These are phyloP conservation scores for Ceratocystis cacaofunesta DNA, from an alignment of 2,329 filamentous ascomycete genomes.

Conservation along the genomic window DNA sequence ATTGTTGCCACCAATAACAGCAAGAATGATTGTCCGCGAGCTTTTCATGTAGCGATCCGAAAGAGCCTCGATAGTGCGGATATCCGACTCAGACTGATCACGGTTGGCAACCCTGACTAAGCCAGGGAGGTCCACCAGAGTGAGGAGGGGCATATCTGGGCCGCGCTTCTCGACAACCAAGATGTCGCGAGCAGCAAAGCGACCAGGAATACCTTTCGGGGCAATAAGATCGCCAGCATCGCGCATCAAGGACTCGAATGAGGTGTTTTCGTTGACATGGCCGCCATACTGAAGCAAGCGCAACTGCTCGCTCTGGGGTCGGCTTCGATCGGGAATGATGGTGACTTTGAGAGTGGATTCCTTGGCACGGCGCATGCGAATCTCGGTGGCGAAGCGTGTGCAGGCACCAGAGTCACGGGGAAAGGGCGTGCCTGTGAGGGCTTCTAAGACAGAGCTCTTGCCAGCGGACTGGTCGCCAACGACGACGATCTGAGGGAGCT, in stretches of 20 bases:
- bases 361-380: constrained; percentile 36
- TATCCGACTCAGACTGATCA: constrained; percentile 38
- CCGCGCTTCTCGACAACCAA: constrained; percentile 45
- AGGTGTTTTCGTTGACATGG: constrained; percentile 29
- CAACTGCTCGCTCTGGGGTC: constrained; percentile 33
- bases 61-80: constrained; percentile 36
- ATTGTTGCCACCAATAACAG: constrained; percentile 40
- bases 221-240: constrained; percentile 37
- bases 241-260: constrained; percentile 37
- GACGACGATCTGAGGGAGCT: constrained; percentile 47
- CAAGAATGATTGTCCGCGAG: constrained; percentile 39
- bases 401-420: constrained; percentile 45
- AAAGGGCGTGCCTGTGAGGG: constrained; percentile 47
- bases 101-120: constrained; percentile 39
- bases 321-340: constrained; percentile 39
- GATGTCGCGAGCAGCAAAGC: constrained; percentile 38
- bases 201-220: constrained; percentile 34
- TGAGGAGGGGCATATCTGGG: constrained; percentile 43
- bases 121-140: constrained; percentile 47
- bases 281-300: constrained; percentile 35
- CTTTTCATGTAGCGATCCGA: constrained; percentile 42
- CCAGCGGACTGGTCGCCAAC: constrained; percentile 50
- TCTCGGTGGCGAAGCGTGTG: constrained; percentile 46
- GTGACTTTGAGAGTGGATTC: constrained; percentile 33
- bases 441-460: constrained; percentile 49